A percentile compares a stretch with the other conserved stretches of the same genome.
phyloP scores from a whole-genome alignment of 2,329 filamentous ascomycete species.

The Penicillium corylophilum region DNA sequence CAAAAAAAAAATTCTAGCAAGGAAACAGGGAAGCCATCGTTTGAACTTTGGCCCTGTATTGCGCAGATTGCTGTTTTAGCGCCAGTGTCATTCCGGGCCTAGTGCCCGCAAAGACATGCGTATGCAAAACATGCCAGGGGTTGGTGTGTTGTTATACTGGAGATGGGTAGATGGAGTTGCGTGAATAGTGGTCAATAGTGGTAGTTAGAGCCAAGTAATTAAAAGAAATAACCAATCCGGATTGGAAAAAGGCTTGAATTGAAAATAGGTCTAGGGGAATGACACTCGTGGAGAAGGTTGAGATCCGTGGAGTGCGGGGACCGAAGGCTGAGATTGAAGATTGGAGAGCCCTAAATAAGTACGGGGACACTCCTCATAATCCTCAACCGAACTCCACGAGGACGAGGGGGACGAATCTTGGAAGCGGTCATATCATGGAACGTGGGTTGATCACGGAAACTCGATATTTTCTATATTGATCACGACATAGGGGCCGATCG shows the following conservation, averaged over 20 bases:
- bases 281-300: background rate
- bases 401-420: background rate
- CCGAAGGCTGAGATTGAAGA: background rate
- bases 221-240: too few species aligned
- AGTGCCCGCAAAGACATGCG: background rate
- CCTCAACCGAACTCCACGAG: background rate
- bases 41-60: constrained; percentile 8
- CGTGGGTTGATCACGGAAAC: background rate
- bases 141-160: background rate
- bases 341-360: background rate
- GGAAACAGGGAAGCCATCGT: constrained; percentile 3
- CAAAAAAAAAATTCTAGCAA: background rate
- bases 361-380: background rate
- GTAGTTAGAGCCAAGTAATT: too few species aligned
- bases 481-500: background rate
- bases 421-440: background rate
- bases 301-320: background rate
- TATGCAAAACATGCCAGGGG: background rate
- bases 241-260: background rate
- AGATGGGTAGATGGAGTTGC: too few species aligned
- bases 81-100: background rate
- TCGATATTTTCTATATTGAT: background rate
- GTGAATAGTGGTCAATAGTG: background rate
- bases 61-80: background rate
- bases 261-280: background rate